Conservation (phyloP, 1,139 yeast species). For the Protomyces pachydermus region DNA sequence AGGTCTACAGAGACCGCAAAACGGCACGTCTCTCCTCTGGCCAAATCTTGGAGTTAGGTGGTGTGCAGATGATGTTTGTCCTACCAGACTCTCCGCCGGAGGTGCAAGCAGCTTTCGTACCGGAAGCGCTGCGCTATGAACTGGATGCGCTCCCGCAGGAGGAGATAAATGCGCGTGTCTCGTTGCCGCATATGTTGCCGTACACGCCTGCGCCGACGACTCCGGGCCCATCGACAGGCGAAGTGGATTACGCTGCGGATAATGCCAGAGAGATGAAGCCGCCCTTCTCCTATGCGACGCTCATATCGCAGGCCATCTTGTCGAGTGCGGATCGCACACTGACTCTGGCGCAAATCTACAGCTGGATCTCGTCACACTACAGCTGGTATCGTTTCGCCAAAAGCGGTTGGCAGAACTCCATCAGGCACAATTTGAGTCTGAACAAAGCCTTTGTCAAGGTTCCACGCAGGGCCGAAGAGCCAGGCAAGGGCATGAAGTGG, state of each 20-base stretch:
- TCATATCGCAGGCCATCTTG: conserved; percentile 94
- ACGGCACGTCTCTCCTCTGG: conserved; percentile 30
- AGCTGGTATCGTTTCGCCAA: conserved; percentile 87
- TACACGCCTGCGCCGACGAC: not conserved
- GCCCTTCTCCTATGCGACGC: conserved; percentile 93
- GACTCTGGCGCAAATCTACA: conserved; percentile 84
- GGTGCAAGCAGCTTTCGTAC: conserved; percentile 14
- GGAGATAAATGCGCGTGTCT: not conserved
- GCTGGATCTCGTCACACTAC: conserved; percentile 80
- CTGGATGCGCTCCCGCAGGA: not conserved
- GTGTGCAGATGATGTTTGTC: conserved; percentile 98
- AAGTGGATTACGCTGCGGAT: conserved; percentile 14
- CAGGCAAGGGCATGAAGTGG: conserved; percentile 99
- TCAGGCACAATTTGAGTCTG: conserved; percentile 72
- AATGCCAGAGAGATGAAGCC: conserved; percentile 92
- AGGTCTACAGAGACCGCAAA: conserved; percentile 50
- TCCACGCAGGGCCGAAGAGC: conserved; percentile 90
- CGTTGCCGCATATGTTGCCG: not conserved
- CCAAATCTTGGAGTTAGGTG: conserved; percentile 86
- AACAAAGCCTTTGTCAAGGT: conserved; percentile 91
- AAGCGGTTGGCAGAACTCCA: conserved; percentile 93
- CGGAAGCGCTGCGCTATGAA: not conserved
- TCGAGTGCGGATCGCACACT: conserved; percentile 82
- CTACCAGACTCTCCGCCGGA: conserved; percentile 83
- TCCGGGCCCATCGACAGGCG: conserved; percentile 1